phyloP scores from a whole-genome alignment of 2,329 filamentous ascomycete species.

The Fusarium udum region DNA sequence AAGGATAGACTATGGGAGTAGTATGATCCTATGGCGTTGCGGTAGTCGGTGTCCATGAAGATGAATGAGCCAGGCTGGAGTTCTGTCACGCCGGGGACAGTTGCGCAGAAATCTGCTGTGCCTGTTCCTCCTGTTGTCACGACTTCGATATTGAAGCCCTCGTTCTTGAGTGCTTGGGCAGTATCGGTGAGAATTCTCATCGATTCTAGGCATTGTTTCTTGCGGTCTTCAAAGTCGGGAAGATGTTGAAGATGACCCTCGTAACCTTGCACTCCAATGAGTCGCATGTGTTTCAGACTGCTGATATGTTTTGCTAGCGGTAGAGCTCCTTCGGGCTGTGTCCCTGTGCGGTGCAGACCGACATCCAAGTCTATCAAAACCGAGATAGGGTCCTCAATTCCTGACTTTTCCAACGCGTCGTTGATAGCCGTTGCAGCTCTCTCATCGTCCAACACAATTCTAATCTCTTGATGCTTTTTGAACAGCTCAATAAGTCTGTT shows the following conservation, averaged over 20 bases:
- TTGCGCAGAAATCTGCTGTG: slow-evolving; percentile 58
- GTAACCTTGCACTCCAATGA: slow-evolving; percentile 33
- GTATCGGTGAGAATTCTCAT: slow-evolving; percentile 30
- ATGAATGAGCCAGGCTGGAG: slow-evolving; percentile 65
- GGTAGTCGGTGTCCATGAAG: slow-evolving; percentile 67
- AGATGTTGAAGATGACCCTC: slow-evolving; percentile 34
- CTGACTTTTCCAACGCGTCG: not conserved
- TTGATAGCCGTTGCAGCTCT: slow-evolving; percentile 22
- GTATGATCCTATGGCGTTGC: slow-evolving; percentile 59
- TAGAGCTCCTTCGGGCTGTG: not conserved
- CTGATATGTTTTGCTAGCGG: slow-evolving; percentile 12
- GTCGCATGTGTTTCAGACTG: not conserved
- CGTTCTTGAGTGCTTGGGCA: not conserved
- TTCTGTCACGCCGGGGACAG: slow-evolving; percentile 61
- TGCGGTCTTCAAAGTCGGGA: slow-evolving; percentile 25
- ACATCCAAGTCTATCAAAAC: slow-evolving; percentile 33
- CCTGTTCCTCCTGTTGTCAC: slow-evolving; percentile 34
- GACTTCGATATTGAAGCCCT: slow-evolving; percentile 14
- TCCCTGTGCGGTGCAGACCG: slow-evolving; percentile 19
- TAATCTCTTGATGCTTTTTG: not conserved
- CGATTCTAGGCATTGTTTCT: slow-evolving; percentile 13
- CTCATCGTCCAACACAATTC: slow-evolving; percentile 25
- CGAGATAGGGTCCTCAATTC: not conserved
- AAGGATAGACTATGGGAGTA: slow-evolving; percentile 55
- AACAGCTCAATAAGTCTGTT: slow-evolving; percentile 24